Percentiles rank a stretch among this genome's conserved stretches.
Evolutionary conservation across 2,329 filamentous ascomycete species (phyloP).

Genomic region (Sarocladium strictum): DNA sequence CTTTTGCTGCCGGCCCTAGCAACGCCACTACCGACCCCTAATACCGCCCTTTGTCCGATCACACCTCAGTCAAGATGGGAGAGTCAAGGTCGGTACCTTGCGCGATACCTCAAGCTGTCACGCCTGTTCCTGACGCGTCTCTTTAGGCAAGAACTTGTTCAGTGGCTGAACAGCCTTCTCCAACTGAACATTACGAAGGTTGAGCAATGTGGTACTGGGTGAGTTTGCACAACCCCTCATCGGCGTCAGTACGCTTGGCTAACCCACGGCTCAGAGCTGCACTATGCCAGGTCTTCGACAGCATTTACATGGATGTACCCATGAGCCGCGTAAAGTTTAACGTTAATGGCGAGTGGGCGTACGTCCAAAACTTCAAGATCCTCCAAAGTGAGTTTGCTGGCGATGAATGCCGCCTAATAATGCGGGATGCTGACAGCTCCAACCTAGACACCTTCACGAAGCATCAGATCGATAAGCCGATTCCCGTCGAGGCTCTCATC

Average conservation of each 20-base stretch:
- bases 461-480: conserved; percentile 82
- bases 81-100: conserved; percentile 37
- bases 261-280: conserved; percentile 62
- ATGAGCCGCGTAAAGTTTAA: conserved; percentile 98
- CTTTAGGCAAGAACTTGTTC: conserved; percentile 84
- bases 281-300: conserved; percentile 96
- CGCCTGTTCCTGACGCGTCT: conserved; percentile 16
- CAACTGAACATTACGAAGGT: conserved; percentile 98
- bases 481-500: conserved; percentile 81
- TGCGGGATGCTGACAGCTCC: conserved; percentile 10
- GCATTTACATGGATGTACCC: conserved; percentile 91
- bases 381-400: conserved; percentile 69
- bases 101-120: neutral
- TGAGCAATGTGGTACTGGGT: conserved; percentile 99
- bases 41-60: conserved; percentile 9
- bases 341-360: conserved; percentile 93
- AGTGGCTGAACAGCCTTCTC: conserved; percentile 95
- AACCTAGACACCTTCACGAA: conserved; percentile 69
- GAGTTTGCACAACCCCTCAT: conserved; percentile 30
- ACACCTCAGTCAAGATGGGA: conserved; percentile 34
- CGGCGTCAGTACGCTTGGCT: conserved; percentile 7
- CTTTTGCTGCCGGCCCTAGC: conserved; percentile 10
- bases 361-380: conserved; percentile 97
- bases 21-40: conserved; percentile 13
- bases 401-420: conserved; percentile 1